Percentiles rank a stretch among this genome's conserved stretches.
Conservation (phyloP, 2,329 filamentous ascomycete species). For the Exophiala aquamarina region DNA sequence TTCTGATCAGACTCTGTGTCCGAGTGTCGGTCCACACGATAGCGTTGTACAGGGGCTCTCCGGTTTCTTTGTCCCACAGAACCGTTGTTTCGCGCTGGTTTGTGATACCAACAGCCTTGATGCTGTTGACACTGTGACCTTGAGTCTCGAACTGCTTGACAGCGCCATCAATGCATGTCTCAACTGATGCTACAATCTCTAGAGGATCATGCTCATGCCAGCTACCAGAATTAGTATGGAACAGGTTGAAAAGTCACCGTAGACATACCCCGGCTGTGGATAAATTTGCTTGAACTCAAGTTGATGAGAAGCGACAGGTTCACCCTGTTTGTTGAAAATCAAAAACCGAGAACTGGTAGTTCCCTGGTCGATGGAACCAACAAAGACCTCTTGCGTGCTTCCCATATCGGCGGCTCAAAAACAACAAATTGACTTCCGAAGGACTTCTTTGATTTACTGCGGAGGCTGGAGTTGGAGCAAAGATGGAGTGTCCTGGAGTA, state of each 20-base stretch:
- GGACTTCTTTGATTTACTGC: neutral
- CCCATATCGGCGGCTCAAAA: slow-evolving; percentile 15
- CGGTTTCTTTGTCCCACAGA: slow-evolving; percentile 79
- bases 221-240: slow-evolving; percentile 43
- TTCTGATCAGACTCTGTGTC: slow-evolving; percentile 71
- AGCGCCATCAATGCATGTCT: slow-evolving; percentile 76
- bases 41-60: slow-evolving; percentile 77
- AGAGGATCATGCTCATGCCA: slow-evolving; percentile 89
- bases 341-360: slow-evolving; percentile 88
- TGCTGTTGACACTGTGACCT: slow-evolving; percentile 66
- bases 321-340: slow-evolving; percentile 79
- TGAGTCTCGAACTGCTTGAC: slow-evolving; percentile 68
- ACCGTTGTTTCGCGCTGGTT: slow-evolving; percentile 89
- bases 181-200: slow-evolving; percentile 72
- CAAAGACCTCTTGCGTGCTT: slow-evolving; percentile 59
- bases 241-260: slow-evolving; percentile 4
- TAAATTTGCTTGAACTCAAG: slow-evolving; percentile 84
- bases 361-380: slow-evolving; percentile 87
- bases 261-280: slow-evolving; percentile 75
- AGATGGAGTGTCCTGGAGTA: slow-evolving; percentile 12
- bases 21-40: slow-evolving; percentile 90
- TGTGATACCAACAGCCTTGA: slow-evolving; percentile 79
- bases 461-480: slow-evolving; percentile 6
- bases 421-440: slow-evolving; percentile 2
- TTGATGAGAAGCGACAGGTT: slow-evolving; percentile 79